Percentiles rank a stretch among this genome's conserved stretches.
Conservation (phyloP, 169 alveolate species). For the Plasmodium sp. region DNA sequence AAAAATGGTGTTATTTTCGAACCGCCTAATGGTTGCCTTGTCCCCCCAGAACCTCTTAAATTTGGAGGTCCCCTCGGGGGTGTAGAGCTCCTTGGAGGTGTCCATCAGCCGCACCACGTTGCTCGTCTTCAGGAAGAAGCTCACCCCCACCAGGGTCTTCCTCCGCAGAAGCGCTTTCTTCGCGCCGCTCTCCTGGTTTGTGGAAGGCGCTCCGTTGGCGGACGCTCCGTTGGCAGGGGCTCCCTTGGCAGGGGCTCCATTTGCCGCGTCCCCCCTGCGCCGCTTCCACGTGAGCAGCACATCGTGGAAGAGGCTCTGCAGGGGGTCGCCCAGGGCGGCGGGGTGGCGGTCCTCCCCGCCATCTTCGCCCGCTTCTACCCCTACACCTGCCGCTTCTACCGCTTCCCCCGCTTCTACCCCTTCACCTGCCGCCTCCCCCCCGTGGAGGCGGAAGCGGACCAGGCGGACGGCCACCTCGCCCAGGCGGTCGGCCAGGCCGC, state of each 20-base stretch:
- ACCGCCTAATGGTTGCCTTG: conserved; percentile 17
- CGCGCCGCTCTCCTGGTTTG: neutral
- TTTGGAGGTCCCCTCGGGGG: conserved; percentile 12
- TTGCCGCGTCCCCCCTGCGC: neutral
- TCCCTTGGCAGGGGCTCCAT: neutral
- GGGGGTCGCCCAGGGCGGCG: neutral
- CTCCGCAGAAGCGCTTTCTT: neutral
- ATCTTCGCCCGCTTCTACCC: neutral
- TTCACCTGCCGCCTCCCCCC: neutral
- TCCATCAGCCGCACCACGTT: conserved; percentile 5
- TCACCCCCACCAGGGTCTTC: neutral
- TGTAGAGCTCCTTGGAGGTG: neutral
- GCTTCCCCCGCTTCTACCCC: neutral
- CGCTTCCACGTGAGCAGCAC: neutral
- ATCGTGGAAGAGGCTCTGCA: neutral
- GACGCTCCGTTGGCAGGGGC: neutral
- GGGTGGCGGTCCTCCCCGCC: neutral
- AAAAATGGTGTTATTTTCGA: conserved; percentile 57
- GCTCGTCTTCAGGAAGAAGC: conserved; percentile 33
- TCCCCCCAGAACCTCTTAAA: conserved; percentile 34
- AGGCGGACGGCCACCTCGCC: conserved; percentile 14
- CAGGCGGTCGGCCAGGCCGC: conserved; percentile 4
- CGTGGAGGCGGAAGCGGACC: neutral
- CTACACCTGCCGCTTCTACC: no score
- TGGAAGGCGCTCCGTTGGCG: neutral